Evolutionary conservation across 345 rosid genomes (phyloP), one percentile per base, ranked within the genome.

Genomic region (Populus simonii): DNA sequence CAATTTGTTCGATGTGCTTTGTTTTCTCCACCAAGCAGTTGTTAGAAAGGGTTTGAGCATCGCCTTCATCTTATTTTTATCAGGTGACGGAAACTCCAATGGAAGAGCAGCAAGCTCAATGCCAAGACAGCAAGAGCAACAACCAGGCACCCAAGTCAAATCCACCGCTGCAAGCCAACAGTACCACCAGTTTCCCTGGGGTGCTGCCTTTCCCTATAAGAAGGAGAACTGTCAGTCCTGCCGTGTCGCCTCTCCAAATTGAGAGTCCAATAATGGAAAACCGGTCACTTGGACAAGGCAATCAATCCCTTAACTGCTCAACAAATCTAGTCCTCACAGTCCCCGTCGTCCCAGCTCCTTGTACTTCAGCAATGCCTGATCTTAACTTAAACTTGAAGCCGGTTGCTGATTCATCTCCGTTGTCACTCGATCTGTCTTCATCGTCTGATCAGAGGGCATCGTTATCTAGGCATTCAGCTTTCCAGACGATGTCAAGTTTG

Each of bases 391-490:
- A 84, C 76, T 62, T 79, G 75, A 83, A 76, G 43, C 49, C 84
- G 20, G 62, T 59, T 0, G 47, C 33, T 3, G 89, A 77, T 6
- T 85, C 89, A 29, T 80, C 84, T 29, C 78, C 91, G 1, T 74
- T 93, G 71, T 89, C 99, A 8, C 94, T 90, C 25, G 85, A 85
- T 76, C 89, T 91, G 51, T 89, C 93, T 1, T 75, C 87, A 70
- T 85, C 86, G 11, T 83, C 89, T 2, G 86, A 84, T 80, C 84
- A 79, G 68, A 85, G 80, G n/a, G 92, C 86, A 17, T 31, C 91
- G 11, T 78, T 89, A 0, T 65, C 89, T 0, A 84, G 83, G 83
- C 87, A 80, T 76, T 80, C 89, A 0, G 85, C 87, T 49, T 89
- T 87, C 79, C 88, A 85, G 89, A 80, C 59, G 76, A 78, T 85